Evolutionary conservation across 2,329 filamentous ascomycete genomes (phyloP).

Genomic region (Penicillium expansum): DNA sequence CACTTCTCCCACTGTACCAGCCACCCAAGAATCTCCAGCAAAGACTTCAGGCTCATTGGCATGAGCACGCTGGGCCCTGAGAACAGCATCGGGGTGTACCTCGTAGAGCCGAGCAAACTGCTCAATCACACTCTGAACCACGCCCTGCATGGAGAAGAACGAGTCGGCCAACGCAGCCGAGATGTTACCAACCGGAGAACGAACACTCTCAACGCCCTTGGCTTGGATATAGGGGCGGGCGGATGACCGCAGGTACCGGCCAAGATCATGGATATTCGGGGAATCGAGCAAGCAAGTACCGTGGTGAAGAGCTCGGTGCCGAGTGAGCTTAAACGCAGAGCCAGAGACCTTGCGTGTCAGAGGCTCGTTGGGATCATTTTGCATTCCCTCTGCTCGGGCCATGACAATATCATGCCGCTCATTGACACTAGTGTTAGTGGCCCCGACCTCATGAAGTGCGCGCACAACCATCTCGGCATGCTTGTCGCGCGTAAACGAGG

Average conservation of each 20-base stretch:
- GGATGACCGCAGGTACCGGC: constrained; percentile 71
- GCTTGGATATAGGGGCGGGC: constrained; percentile 73
- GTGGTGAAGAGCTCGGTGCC: constrained; percentile 79
- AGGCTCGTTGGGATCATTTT: constrained; percentile 25
- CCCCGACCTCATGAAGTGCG: constrained; percentile 59
- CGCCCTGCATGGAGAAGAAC: constrained; percentile 49
- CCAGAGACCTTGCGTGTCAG: constrained; percentile 77
- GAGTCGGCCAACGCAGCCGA: constrained; percentile 53
- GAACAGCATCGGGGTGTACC: constrained; percentile 34
- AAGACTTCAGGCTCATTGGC: constrained; percentile 33
- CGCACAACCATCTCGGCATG: constrained; percentile 91
- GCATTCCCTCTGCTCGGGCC: constrained; percentile 41
- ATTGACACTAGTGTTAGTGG: constrained; percentile 69
- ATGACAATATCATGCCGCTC: constrained; percentile 90
- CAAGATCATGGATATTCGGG: constrained; percentile 68
- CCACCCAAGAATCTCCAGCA: constrained; percentile 36
- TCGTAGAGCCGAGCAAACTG: constrained; percentile 70
- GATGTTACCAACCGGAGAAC: constrained; percentile 79
- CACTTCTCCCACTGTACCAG: constrained; percentile 52
- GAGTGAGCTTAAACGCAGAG: constrained; percentile 90
- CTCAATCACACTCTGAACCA: constrained; percentile 55
- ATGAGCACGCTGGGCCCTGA: constrained; percentile 33
- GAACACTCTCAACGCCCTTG: constrained; percentile 86
- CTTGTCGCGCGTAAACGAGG: constrained; percentile 74
- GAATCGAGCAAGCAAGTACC: constrained; percentile 83